These are phyloP conservation scores for Auriscalpium vulgare DNA, from an alignment of 768 basidiomycete species.

Conservation along the genomic window DNA sequence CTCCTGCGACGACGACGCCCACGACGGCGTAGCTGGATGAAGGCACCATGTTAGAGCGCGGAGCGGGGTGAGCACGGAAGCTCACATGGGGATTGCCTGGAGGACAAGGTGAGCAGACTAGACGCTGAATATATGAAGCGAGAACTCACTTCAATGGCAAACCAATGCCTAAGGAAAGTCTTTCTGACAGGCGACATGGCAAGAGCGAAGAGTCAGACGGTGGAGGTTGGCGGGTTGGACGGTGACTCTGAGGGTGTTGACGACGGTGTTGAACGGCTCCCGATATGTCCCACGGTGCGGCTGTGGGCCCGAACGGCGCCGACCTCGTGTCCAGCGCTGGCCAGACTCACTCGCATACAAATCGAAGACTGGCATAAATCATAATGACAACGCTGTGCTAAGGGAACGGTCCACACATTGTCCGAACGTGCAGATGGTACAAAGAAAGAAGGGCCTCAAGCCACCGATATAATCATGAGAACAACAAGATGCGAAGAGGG, in stretches of 20 bases:
- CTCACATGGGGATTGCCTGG: constrained; percentile 17
- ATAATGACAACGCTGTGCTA: too few species aligned
- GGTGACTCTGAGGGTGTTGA: background rate
- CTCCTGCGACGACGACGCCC: constrained; percentile 35
- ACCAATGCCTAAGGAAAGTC: constrained; percentile 14
- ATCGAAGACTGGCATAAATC: too few species aligned
- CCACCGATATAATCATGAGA: too few species aligned
- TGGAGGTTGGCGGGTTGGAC: background rate
- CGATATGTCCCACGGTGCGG: background rate
- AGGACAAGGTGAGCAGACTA: background rate
- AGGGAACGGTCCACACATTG: too few species aligned
- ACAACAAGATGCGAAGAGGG: too few species aligned
- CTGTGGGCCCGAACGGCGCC: too few species aligned
- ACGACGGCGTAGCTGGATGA: constrained; percentile 38
- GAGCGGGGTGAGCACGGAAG: background rate
- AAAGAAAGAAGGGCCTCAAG: too few species aligned
- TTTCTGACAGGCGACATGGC: constrained; percentile 6
- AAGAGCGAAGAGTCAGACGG: background rate
- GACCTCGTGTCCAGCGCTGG: too few species aligned
- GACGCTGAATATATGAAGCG: background rate
- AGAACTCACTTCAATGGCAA: constrained; percentile 13
- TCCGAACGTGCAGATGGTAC: too few species aligned
- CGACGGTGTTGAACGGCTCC: background rate
- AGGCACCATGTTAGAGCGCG: background rate
- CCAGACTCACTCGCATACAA: too few species aligned